Base-by-base conservation (phyloP, 2,329 filamentous ascomycete species). In the Penicillium sp. region DNA sequence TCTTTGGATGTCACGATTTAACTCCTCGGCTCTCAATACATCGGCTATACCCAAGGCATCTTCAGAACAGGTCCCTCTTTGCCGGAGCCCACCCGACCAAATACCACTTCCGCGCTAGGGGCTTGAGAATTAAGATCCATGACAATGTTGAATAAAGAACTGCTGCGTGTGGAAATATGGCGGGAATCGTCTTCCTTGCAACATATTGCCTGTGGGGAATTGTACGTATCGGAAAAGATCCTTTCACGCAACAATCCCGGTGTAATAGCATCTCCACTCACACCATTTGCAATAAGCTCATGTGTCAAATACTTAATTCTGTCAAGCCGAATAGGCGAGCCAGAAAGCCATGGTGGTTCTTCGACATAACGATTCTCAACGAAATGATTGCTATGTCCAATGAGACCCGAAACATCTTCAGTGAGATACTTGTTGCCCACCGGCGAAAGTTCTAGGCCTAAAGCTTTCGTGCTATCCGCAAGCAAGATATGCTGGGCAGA, bases 401-500 rank as follows among this genome's bases (percentile, higher is more conserved):
- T 63, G 7, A 72, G 64, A 2, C 70, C 71, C 2, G 55, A 50
- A 1, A 56, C 60, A 63, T 72, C 46, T 18, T 66, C 71, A 1
- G 63, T 46, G 1, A 83, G 69, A 10, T 69, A 58, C 8, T 61
- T 59, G 27, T 68, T 59, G 6, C 67, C 67, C 0, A 67, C 51
- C 0, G 66, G 67, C 7, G 67, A 69, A 18, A 68, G 46, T 23
- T 68, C 67, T 12, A 69, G 56, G 0, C 63, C 66, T 3, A 67
- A 42, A 1, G 66, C 61, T 10, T 51, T 59, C 2, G 46, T 70
- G 3, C 55, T 53, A 62, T 84, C 82, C 0, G 78, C 80, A 39
- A 84, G 66, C 0, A 83, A 68, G 54, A 84, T 84, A 52, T 84
- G 81, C 50, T 79, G 81, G 2, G 80, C 76, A 10, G 75, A 75